Base-by-base conservation (phyloP, 495 filamentous ascomycete genomes). In the Neurospora terricola region DNA sequence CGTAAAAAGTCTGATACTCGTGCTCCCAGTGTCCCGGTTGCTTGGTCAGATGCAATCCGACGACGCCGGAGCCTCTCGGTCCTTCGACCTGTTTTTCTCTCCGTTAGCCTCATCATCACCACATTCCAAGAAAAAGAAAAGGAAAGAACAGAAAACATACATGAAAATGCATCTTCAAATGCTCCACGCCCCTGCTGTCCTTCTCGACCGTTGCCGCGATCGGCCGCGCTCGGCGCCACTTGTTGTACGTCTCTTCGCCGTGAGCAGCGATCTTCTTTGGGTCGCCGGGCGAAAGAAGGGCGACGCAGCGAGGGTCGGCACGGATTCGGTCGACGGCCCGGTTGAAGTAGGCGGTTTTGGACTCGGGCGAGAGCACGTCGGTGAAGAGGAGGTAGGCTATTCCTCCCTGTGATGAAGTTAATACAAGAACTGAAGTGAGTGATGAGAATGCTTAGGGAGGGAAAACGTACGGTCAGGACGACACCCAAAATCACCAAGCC, bases 81-180 rank as follows among this genome's bases (percentile, higher is more conserved):
- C 96, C 96, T 83, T 95, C 91, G 48, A 97, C 92, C 92, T 94
- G 76, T 27, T 66, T 18, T 34, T 27, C 27, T 48, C 4, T 1
- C 9, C 0, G 21, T 38, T 42, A n/a, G 36, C 42, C 11, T 54
- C 11, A 30, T n/a, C 21, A 72, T 79, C 42, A 84, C 79, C 70
- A 37, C 69, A 5, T 5, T 34, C 34, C 4, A 5, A 34, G 34
- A 21, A 7, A 38, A 54, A 62, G 45, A 62, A 0, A 11, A 70
- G 14, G 42, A n/a, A 12, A 16, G n/a, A 43, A 74, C 21, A 21
- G 23, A 34, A 69, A 42, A 79, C 83, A 73, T 83, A 94, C 93
- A 80, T 97, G 91, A 80, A 99, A 99, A 70, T 92, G 91, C 87
- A 99, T 93, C 66, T 86, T 84, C 74, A 98, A 76, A 82, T 98